These are phyloP conservation scores for Graphilbum fragrans DNA, from an alignment of 2,329 filamentous ascomycete species.

Conservation along the genomic window DNA sequence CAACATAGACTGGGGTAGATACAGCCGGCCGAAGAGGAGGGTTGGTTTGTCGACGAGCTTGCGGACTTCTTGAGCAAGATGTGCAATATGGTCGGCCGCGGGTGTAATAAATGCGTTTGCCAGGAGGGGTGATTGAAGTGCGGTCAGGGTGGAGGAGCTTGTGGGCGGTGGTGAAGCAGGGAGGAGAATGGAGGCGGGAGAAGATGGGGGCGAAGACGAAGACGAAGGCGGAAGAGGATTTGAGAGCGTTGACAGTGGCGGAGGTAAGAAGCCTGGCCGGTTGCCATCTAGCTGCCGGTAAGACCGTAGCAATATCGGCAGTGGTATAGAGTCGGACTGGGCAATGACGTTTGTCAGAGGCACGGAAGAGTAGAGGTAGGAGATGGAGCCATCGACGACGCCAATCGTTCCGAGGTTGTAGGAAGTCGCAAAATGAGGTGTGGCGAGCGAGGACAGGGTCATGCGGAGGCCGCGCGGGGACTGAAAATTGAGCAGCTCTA, in stretches of 20 bases:
- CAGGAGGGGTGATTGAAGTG: not conserved
- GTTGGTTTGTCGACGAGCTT: conserved; percentile 16
- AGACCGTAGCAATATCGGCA: conserved; percentile 67
- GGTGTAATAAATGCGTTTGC: conserved; percentile 5
- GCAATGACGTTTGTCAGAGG: conserved; percentile 55
- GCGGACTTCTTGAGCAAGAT: conserved; percentile 11
- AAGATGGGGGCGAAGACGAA: conserved; percentile 23
- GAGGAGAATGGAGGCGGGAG: conserved; percentile 1
- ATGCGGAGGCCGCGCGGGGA: conserved; percentile 77
- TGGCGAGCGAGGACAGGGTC: conserved; percentile 81
- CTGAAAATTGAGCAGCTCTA: conserved; percentile 77
- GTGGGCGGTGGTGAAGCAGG: conserved; percentile 5
- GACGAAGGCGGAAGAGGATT: not conserved
- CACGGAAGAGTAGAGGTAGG: conserved; percentile 87
- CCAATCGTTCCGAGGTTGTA: conserved; percentile 86
- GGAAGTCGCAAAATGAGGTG: conserved; percentile 85
- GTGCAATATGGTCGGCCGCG: conserved; percentile 6
- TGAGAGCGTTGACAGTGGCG: not conserved
- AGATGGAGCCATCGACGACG: conserved; percentile 90
- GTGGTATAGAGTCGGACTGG: conserved; percentile 61
- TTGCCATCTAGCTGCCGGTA: conserved; percentile 64
- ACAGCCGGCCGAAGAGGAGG: conserved; percentile 65
- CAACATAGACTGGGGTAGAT: conserved; percentile 72
- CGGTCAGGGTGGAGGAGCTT: conserved; percentile 1
- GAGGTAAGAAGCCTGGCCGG: not conserved